Conservation (phyloP, 2,329 filamentous ascomycete species). For the Fusarium staphyleae region DNA sequence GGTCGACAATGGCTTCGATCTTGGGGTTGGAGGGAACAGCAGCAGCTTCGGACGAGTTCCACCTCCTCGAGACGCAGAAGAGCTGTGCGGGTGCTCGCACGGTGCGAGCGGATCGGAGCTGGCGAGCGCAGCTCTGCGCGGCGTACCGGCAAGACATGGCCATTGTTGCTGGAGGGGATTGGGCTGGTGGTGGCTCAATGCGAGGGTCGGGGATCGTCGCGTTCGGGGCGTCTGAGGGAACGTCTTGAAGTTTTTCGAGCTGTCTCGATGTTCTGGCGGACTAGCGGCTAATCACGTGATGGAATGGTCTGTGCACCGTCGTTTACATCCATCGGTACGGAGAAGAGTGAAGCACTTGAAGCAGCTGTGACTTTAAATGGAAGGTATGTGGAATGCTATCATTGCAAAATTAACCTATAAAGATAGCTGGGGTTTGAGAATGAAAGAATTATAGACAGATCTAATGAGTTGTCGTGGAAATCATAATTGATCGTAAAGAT, state of each 20-base stretch:
- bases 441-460: too few species aligned
- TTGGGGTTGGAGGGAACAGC: constrained; percentile 75
- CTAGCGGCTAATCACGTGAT: constrained; percentile 36
- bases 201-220: constrained; percentile 39
- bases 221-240: constrained; percentile 41
- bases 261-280: constrained; percentile 37
- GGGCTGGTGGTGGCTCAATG: constrained; percentile 41
- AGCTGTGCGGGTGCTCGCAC: constrained; percentile 58
- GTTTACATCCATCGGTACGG: too few species aligned
- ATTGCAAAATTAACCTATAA: too few species aligned
- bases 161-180: constrained; percentile 55
- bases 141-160: constrained; percentile 69
- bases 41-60: constrained; percentile 82
- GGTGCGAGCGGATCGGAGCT: constrained; percentile 60
- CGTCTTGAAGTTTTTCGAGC: constrained; percentile 54
- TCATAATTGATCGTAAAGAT: too few species aligned
- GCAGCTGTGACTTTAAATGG: neutral
- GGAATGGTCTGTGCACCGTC: constrained; percentile 15
- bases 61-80: constrained; percentile 70
- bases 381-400: constrained; percentile 3
- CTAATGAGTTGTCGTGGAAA: too few species aligned
- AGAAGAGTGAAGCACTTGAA: too few species aligned
- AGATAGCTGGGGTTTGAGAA: too few species aligned
- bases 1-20: constrained; percentile 93
- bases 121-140: constrained; percentile 69